Conservation (phyloP, 2,329 filamentous ascomycete species). For the Dendrostoma leiphaemia region DNA sequence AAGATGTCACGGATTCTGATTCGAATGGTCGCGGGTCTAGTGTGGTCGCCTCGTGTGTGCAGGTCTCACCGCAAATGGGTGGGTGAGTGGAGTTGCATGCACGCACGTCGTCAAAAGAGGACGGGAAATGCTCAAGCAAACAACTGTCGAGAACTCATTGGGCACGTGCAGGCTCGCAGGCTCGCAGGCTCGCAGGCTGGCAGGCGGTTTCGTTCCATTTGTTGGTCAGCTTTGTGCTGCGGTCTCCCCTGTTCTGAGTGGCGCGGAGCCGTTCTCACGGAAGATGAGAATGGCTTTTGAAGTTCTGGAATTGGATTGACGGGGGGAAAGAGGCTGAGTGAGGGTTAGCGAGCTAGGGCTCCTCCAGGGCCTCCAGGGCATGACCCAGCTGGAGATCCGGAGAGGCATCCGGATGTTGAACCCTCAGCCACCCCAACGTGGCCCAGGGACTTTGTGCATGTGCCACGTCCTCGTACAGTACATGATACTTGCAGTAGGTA, state of each 20-base stretch:
- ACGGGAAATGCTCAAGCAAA: no score
- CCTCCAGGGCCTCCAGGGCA: neutral
- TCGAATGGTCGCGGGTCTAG: neutral
- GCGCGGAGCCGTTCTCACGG: neutral
- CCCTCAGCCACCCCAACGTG: neutral
- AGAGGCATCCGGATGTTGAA: no score
- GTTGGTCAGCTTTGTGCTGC: no score
- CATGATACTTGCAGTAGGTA: no score
- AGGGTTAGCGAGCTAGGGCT: neutral
- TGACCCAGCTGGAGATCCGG: neutral
- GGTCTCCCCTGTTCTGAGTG: neutral
- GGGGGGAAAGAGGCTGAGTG: neutral
- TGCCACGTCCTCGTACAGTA: no score
- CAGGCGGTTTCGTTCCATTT: neutral
- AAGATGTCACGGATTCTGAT: neutral
- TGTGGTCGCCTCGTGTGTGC: slow-evolving; percentile 10
- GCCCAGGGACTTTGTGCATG: no score
- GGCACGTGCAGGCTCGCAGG: no score
- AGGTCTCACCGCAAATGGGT: slow-evolving; percentile 15
- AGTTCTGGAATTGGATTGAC: neutral
- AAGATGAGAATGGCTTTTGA: neutral
- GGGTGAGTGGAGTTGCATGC: neutral
- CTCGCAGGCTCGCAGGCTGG: no score
- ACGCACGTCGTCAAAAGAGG: neutral
- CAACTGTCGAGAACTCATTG: no score